Evolutionary conservation across 2,329 filamentous ascomycete species (phyloP), one percentile per base, ranked within the genome.

Genomic region (Aspergillus japonicus): DNA sequence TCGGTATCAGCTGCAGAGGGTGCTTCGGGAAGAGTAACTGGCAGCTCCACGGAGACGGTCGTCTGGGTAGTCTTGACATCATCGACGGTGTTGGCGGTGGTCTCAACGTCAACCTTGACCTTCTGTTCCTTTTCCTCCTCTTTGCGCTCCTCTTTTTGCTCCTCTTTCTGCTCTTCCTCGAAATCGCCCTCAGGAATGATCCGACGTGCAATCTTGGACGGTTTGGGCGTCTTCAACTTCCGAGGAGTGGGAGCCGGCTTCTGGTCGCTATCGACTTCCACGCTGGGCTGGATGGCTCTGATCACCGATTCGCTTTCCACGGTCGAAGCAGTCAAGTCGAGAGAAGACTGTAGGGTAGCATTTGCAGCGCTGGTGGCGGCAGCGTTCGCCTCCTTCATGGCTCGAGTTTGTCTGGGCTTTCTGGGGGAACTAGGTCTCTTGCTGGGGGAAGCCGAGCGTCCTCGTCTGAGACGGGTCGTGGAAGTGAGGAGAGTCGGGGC

Each of bases 1-100:
- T 89, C 84, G 1, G 92, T 88, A 68, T 95, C 90, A 64, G 92
- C 89, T 0, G 91, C 87, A 12, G 87, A 85, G 0, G 90, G 88
- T 8, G 92, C 82, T 62, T 91, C 86, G 0, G 86, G 81, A 50
- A 83, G 80, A 56, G 83, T 85, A 10, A 86, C 82, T 4, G 92
- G 90, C 71, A 95, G 82, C 64, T 95, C 89, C 11, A 95, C 82
- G 62, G 89, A 89, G 52, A 94, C 87, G 50, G 87, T 87, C 6
- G 89, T 93, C 66, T 86, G 86, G 58, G 87, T 89, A 1, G 85
- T 86, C 73, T 92, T 88, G 4, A 85, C 78, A 21, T 88, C 87
- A 55, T 81, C 82, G 10, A 56, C 60, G 3, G 63, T 80, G 68
- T 83, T 81, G 6, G 86, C 80, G 31, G 86, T 85, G 62, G 89